Base-by-base conservation (phyloP, 1,284 basidiomycete genomes). In the Heterobasidion annosum region DNA sequence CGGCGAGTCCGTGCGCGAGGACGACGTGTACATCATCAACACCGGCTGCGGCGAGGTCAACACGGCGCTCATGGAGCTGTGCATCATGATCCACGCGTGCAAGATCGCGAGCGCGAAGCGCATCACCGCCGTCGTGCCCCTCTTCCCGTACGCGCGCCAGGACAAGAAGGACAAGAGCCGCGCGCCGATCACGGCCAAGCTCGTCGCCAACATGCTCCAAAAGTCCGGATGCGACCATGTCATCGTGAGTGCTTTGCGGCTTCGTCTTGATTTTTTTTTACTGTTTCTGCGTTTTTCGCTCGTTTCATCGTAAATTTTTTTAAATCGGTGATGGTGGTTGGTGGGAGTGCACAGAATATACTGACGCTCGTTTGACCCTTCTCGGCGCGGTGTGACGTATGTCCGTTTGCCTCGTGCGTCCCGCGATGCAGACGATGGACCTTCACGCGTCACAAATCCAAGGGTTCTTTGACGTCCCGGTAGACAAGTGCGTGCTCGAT, bases 151-250 rank as follows among this genome's bases (percentile, higher is more conserved):
- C 70, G 85, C 94, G 32, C 81, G 94, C 48, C 94, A 99, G 73
- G 97, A 99, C 77, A 99, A 99, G 73, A 99, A 99, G 75, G 97
- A 99, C 81, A 99, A 99, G 76, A 95, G 91, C 62, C 82, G 97
- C 53, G 97, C 97, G 16, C 97, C 97, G 47, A 99, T 99, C 67
- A 96, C 96, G 3, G 97, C 97, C 51, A 99, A 99, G 71, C 82
- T 99, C 35, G 93, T 99, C 25, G 97, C 97, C 56, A 99, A 99
- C 73, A 99, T 99, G 96, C 81, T 99, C 60, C 91, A 95, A 67
- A 93, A 88, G 70, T 91, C 94, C 25, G 97, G 97, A 3, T 98
- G 96, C 67, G 96, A 99, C 73, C 97, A 99, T 77, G 89, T 99
- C 65, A 96, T 98, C 62, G 95, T 97, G 71, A 75, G 93, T 79